Evolutionary conservation across 257 asterid genomes (phyloP).

Genomic region (Solanum bulbocastanum): DNA sequence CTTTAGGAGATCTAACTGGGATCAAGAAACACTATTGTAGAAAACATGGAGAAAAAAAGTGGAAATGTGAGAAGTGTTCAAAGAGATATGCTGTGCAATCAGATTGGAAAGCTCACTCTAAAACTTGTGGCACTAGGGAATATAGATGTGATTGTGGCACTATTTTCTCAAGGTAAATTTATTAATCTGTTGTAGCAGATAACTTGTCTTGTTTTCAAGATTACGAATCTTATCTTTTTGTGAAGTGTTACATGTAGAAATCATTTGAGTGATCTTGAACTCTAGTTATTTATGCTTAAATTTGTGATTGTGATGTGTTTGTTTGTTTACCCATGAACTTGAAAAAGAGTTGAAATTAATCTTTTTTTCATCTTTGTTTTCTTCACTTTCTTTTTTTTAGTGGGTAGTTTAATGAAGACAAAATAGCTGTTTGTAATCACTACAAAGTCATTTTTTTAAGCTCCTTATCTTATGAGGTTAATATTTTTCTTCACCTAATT

Average conservation of each 20-base stretch:
- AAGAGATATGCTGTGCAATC: constrained; percentile 87
- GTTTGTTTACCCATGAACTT: constrained; percentile 1
- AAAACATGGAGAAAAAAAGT: constrained; percentile 93
- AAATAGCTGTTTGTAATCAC: not conserved
- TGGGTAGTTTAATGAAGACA: not conserved
- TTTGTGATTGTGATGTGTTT: not conserved
- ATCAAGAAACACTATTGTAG: constrained; percentile 85
- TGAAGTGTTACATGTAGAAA: not conserved
- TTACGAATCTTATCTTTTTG: not conserved
- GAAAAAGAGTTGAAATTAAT: not conserved
- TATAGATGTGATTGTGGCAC: constrained; percentile 92
- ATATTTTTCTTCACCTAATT: not conserved
- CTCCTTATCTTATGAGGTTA: not conserved
- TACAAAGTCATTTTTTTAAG: not conserved
- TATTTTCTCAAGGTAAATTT: constrained; percentile 60
- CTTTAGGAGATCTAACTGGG: constrained; percentile 87
- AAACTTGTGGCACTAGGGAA: constrained; percentile 88
- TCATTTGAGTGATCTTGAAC: not conserved
- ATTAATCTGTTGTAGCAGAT: not conserved
- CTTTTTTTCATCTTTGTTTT: not conserved
- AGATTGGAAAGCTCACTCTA: constrained; percentile 92
- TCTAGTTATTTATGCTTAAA: not conserved
- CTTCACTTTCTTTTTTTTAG: not conserved
- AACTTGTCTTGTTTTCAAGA: not conserved
- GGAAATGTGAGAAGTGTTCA: constrained; percentile 90